Percentiles rank a stretch among this genome's conserved stretches.
Evolutionary conservation across 352 stramenopile species (phyloP).

Genomic region (Pythium guiyangense): DNA sequence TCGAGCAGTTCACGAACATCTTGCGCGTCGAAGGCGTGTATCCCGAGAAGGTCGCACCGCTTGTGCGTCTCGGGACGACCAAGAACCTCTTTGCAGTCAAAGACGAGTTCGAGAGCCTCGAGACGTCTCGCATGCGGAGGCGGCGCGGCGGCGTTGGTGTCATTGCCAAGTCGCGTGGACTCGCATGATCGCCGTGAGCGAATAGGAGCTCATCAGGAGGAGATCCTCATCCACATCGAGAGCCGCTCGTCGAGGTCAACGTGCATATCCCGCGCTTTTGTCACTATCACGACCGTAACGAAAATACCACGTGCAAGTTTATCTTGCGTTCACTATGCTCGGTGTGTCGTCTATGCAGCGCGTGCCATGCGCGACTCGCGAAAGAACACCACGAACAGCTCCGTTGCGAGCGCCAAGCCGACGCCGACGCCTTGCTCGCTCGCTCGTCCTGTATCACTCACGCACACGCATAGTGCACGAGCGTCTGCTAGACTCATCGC

Average conservation of each 20-base stretch:
- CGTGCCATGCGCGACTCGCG: too few species aligned
- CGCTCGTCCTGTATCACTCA: not conserved
- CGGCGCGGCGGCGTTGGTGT: slow-evolving; percentile 11
- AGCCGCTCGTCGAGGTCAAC: not conserved
- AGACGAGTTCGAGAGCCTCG: slow-evolving; percentile 16
- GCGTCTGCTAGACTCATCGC: too few species aligned
- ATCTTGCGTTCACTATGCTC: not conserved
- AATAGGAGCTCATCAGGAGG: too few species aligned
- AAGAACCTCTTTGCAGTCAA: slow-evolving; percentile 41
- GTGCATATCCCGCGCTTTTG: not conserved
- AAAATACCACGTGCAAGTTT: not conserved
- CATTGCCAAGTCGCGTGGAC: slow-evolving; percentile 9
- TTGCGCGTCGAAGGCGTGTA: slow-evolving; percentile 59
- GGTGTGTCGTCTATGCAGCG: too few species aligned
- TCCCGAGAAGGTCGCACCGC: slow-evolving; percentile 38
- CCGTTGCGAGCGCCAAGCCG: too few species aligned
- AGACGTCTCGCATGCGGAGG: slow-evolving; percentile 11
- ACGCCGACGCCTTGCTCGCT: not conserved
- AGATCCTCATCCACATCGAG: too few species aligned
- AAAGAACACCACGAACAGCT: too few species aligned
- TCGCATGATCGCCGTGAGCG: slow-evolving; percentile 6
- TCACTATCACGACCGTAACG: not conserved
- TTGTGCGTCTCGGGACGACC: slow-evolving; percentile 51
- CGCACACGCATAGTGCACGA: not conserved
- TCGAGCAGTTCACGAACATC: slow-evolving; percentile 58